These are phyloP conservation scores for Phytopythium montanum DNA, from an alignment of 352 stramenopile species.

Conservation along the genomic window DNA sequence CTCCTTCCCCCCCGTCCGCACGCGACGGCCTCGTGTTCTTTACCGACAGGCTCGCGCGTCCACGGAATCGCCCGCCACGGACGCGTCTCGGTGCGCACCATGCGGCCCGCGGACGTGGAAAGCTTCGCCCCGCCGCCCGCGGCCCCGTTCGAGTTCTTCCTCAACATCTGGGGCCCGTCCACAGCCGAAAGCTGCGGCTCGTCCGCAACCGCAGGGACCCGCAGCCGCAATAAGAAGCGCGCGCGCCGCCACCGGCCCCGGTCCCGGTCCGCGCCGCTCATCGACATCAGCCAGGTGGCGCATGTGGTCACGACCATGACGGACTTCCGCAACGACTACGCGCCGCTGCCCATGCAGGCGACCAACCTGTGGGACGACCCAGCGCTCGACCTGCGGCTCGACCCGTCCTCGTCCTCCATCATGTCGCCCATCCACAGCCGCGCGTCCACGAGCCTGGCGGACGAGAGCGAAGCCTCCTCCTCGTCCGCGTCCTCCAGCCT, in stretches of 20 bases:
- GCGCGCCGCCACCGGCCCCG: conserved; percentile 18
- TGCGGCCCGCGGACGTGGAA: conserved; percentile 29
- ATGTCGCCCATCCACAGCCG: conserved; percentile 39
- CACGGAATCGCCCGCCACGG: conserved; percentile 35
- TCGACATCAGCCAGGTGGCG: conserved; percentile 71
- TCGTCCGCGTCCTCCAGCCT: not conserved
- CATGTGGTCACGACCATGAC: conserved; percentile 62
- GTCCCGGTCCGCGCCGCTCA: conserved; percentile 28
- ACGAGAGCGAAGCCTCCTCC: not conserved
- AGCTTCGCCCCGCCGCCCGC: conserved; percentile 3
- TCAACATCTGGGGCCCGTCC: conserved; percentile 46
- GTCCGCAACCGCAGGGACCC: conserved; percentile 8
- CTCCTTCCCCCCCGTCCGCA: conserved; percentile 5
- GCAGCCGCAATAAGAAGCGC: conserved; percentile 16
- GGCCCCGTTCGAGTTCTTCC: conserved; percentile 49
- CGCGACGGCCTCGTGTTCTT: conserved; percentile 15
- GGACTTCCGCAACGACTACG: conserved; percentile 74
- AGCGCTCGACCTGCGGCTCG: conserved; percentile 15
- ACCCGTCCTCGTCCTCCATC: conserved; percentile 36
- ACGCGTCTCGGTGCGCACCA: conserved; percentile 8
- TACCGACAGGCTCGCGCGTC: not conserved
- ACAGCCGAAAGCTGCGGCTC: too few relatives aligned
- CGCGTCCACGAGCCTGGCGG: conserved; percentile 9
- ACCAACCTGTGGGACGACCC: conserved; percentile 61
- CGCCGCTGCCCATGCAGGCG: conserved; percentile 15